These are phyloP conservation scores for Brassica incana DNA, from an alignment of 345 rosid genomes.

Conservation along the genomic window DNA sequence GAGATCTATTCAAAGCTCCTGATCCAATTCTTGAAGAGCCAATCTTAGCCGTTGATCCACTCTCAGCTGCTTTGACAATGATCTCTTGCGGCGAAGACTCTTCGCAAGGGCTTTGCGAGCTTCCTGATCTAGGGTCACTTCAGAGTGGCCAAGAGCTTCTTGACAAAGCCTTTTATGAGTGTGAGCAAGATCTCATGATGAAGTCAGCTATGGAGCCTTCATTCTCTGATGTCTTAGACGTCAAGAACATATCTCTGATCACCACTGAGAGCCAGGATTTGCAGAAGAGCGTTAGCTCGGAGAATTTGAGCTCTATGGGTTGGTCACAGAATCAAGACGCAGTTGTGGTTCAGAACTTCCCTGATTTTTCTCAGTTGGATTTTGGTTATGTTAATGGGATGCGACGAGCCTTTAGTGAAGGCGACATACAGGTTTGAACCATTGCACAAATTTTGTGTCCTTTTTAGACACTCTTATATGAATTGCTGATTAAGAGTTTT, in stretches of 20 bases:
- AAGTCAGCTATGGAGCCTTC: conserved; percentile 51
- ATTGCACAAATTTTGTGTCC: neutral
- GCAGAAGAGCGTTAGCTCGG: conserved; percentile 75
- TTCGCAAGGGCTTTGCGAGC: conserved; percentile 61
- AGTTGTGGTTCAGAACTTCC: conserved; percentile 55
- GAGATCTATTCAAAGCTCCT: conserved; percentile 90
- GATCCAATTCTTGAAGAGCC: conserved; percentile 79
- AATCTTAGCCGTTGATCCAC: conserved; percentile 55
- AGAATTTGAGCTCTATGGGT: conserved; percentile 70
- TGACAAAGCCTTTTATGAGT: conserved; percentile 69
- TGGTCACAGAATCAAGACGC: conserved; percentile 46
- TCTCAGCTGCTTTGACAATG: conserved; percentile 76
- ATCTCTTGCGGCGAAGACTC: conserved; percentile 72
- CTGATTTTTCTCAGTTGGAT: conserved; percentile 63
- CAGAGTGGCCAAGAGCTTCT: conserved; percentile 72
- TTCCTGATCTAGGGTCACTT: conserved; percentile 56
- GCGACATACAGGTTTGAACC: conserved; percentile 80
- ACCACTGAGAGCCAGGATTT: conserved; percentile 45
- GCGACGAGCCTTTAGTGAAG: conserved; percentile 92
- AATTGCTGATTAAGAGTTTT: neutral
- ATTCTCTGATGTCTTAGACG: conserved; percentile 37
- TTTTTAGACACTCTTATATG: too few relatives aligned
- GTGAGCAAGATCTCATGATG: conserved; percentile 80
- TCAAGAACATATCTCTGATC: conserved; percentile 49
- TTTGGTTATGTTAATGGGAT: conserved; percentile 68